Conservation (phyloP, 805 yeast genomes). For the Cephaloascus fragrans region DNA sequence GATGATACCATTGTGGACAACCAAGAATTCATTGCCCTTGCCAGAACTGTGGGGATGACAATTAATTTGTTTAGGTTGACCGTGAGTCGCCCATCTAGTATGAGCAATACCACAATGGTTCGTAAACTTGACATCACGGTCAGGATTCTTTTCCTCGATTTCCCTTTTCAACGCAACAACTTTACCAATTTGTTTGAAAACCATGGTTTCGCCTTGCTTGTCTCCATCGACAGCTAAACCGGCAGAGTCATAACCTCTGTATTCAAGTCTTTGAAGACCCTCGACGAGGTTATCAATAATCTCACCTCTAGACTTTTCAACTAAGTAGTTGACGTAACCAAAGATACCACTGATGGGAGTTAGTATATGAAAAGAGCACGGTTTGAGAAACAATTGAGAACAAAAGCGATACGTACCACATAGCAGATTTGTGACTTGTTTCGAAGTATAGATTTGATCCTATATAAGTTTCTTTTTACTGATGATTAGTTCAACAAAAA, state of each 20-base stretch:
- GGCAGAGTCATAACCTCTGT: conserved; percentile 97
- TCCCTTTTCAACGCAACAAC: conserved; percentile 71
- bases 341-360: conserved; percentile 70
- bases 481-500: background rate
- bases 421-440: background rate
- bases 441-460: background rate
- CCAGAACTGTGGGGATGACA: conserved; percentile 98
- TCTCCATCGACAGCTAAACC: conserved; percentile 96
- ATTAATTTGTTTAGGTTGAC: conserved; percentile 75
- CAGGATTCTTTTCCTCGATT: conserved; percentile 39
- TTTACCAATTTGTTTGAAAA: conserved; percentile 85
- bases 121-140: conserved; percentile 56
- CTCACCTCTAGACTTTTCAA: conserved; percentile 86
- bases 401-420: conserved; percentile 6
- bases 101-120: conserved; percentile 96
- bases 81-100: conserved; percentile 99
- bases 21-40: conserved; percentile 68
- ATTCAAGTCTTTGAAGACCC: conserved; percentile 79
- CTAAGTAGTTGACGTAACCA: conserved; percentile 94
- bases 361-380: conserved; percentile 7
- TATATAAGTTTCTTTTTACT: too few species aligned
- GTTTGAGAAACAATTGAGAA: background rate
- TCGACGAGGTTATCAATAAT: conserved; percentile 83
- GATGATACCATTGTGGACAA: conserved; percentile 97
- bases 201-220: conserved; percentile 53